Base-by-base conservation (phyloP, 495 filamentous ascomycete genomes). In the Articulospora tetracladia region DNA sequence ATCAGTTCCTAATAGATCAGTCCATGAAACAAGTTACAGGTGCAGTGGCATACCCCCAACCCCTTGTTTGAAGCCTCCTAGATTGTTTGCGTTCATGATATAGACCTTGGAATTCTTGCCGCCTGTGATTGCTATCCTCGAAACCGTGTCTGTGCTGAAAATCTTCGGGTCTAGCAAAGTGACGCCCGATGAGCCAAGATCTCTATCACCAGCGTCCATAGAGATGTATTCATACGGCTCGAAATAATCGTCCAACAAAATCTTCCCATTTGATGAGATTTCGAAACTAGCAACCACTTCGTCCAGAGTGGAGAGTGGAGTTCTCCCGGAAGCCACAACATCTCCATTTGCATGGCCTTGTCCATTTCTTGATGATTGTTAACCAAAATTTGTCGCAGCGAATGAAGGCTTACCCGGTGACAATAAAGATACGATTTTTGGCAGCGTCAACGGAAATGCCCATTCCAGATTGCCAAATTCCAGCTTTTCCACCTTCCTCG, bases 91-190 rank as follows among this genome's bases (percentile, higher is more conserved):
- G 56, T 81, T 76, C 47, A 77, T 61, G 51, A 77, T 66, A 17
- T 81, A 81, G 10, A 69, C 72, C 63, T 80, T 79, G 6, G 70
- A 75, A 34, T 75, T 76, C 63, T 80, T 79, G 1, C 77, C 77
- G 28, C 70, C 68, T 1, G 73, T 68, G 12, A 77, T 68, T 1
- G 69, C 73, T 7, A 79, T 73, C 7, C 72, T 69, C 20, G 61
- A 60, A 27, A 76, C 69, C n/a, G 67, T 68, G 25, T 63, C 63
- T 28, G 75, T 70, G 20, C 64, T 69, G 64, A 81, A 79, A 13
- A 64, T 61, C 15, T 44, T 59, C 11, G 67, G 64, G 57, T 79
- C 76, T 1, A 79, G 68, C 28, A 77, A 49, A 17, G 63, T 59
- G 36, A 73, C 53, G 10, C 75, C 75, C 0, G 71, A 69, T 53